Evolutionary conservation across 169 alveolate genomes (phyloP).

Genomic region (Cryptosporidium muris): DNA sequence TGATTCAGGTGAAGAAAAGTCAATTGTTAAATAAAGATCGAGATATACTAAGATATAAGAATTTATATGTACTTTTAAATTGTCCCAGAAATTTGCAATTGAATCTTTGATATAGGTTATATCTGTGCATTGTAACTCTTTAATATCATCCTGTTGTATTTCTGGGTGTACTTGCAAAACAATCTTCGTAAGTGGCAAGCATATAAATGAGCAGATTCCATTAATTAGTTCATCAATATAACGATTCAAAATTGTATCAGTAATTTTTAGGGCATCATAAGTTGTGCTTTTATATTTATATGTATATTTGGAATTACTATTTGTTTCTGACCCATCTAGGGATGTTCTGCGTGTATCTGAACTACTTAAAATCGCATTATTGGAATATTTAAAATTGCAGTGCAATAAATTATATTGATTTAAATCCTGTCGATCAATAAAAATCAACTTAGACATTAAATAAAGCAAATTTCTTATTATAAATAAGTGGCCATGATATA

Average conservation of each 20-base stretch:
- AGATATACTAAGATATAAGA: constrained; percentile 31
- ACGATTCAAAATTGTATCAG: constrained; percentile 1
- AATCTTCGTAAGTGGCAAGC: constrained; percentile 58
- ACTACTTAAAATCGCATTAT: background rate
- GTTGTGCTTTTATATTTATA: background rate
- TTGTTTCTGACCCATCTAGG: background rate
- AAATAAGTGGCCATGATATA: constrained; percentile 56
- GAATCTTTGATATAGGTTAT: constrained; percentile 25
- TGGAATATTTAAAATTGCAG: too few relatives aligned
- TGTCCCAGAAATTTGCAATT: constrained; percentile 24
- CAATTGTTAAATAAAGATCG: constrained; percentile 40
- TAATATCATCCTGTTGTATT: constrained; percentile 40
- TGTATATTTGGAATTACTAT: background rate
- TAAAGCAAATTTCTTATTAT: constrained; percentile 40
- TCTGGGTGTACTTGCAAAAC: constrained; percentile 65
- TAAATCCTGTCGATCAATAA: constrained; percentile 6
- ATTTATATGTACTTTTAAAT: constrained; percentile 29
- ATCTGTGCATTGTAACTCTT: constrained; percentile 29
- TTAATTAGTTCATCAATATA: constrained; percentile 42
- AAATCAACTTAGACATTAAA: constrained; percentile 39
- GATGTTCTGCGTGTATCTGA: background rate
- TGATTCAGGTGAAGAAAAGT: constrained; percentile 18
- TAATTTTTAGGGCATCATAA: background rate
- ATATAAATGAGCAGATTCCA: constrained; percentile 39
- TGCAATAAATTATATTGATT: too few relatives aligned